Base-by-base conservation (phyloP, 2,329 filamentous ascomycete genomes). In the Penicillium sp. region DNA sequence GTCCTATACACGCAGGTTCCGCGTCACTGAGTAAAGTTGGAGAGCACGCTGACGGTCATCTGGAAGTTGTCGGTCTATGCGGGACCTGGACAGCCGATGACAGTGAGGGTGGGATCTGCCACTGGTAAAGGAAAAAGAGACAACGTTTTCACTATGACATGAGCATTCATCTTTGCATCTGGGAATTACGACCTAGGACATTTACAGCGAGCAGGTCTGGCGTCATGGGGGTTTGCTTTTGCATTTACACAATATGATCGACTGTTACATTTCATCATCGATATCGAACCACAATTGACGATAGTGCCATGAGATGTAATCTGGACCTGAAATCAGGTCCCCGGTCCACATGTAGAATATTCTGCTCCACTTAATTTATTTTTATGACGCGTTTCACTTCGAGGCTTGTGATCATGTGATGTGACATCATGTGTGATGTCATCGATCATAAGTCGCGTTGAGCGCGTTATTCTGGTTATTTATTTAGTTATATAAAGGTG, bases 1-100 rank as follows among this genome's bases (percentile, higher is more conserved):
- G 75, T 0, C 73, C 77, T 1, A 57, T 64, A 1, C 58, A 64
- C 7, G 48, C 57, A 13, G 61, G 61, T 4, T 72, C 69, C 37
- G 73, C 72, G 6, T 62, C 76, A 12, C 59, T 82, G 49, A 78
- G 76, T 38, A 80, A 79, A 59, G 66, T 80, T 40, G 76, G 72
- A 18, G 78, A 81, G 62, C 72, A 78, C 33, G 69, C 76, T 0
- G 75, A 78, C 56, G 80, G 79, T 1, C 76, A 79, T 54, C 69
- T 80, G 25, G 75, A 81, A 62, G 75, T 82, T 50, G 80, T 83
- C 47, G 91, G 91, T 0, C 73, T 96, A 45, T 89, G 90, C 5
- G 89, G 88, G 2, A 86, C 83, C 0, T 96, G 91, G 91, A 87
- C 83, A n/a, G 85, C 93, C 65, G 89, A 95, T 62, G 89, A 95